Base-by-base conservation (phyloP, 305 asterid genomes). In the Lippia alba region DNA sequence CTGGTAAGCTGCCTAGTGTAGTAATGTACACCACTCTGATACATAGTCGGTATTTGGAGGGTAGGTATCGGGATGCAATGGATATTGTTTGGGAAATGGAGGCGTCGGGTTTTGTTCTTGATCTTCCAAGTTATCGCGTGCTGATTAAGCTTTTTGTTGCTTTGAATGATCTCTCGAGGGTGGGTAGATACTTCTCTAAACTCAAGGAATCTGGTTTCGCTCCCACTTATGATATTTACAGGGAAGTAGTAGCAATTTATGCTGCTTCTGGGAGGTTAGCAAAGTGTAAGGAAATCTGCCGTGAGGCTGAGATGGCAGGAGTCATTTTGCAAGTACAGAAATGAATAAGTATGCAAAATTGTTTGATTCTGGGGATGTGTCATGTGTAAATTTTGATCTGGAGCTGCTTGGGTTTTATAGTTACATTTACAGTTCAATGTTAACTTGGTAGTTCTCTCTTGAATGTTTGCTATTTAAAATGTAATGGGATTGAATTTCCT, bases 61-160 rank as follows among this genome's bases (percentile, higher is more conserved):
- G 77, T 4, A 90, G 65, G 56, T 84, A 83, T 72, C 81, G 91
- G 64, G 97, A 90, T 66, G 97, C 96, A 5, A 80, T 94, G 89
- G 87, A 83, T 11, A 71, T 87, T 71, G 88, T 94, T 0, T 91
- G 99, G 97, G 97, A 91, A 76, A 91, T 94, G 97, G 99, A 94
- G 82, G 83, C 81, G 68, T 80, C 87, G 18, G 73, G 81, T 78
- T 88, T 90, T 71, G 70, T 76, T 64, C 81, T 91, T 60, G 99
- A 91, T 86, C 96, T 91, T 55, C 97, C 99, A 11, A 89, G 90
- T 19, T 89, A 91, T 80, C 88, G 94, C 15, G 92, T 91, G 65
- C 78, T 86, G 55, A 85, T 91, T 78, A 91, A 81, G 88, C 97
- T 94, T 59, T 94, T 90, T 49, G 90, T 87, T 61, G 99, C 86